Conservation (phyloP, 2,329 filamentous ascomycete species). For the Hypoxylon sp. region DNA sequence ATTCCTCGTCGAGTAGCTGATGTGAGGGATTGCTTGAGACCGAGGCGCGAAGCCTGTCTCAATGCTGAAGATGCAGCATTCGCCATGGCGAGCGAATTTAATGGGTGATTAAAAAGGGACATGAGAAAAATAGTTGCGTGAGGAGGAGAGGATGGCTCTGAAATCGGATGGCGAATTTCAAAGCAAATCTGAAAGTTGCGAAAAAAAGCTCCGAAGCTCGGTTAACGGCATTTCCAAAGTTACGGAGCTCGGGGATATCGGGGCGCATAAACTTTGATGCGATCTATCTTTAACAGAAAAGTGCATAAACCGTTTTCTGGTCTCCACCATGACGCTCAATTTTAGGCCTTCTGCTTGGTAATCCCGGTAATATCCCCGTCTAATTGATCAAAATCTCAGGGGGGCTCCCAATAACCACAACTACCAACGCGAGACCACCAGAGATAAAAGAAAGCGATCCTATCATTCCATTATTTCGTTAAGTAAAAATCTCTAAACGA, state of each 20-base stretch:
- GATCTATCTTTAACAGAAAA: too few relatives aligned
- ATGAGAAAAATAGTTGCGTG: constrained; percentile 26
- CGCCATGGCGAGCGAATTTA: constrained; percentile 59
- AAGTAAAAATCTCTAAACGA: too few relatives aligned
- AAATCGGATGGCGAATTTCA: constrained; percentile 30
- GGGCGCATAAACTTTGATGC: constrained; percentile 30
- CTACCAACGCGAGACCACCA: too few relatives aligned
- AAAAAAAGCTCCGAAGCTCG: constrained; percentile 35
- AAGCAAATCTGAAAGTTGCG: constrained; percentile 22
- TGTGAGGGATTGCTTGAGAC: constrained; percentile 53
- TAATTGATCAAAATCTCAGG: too few relatives aligned
- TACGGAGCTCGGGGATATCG: constrained; percentile 35
- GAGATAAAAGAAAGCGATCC: too few relatives aligned
- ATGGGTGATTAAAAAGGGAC: constrained; percentile 29
- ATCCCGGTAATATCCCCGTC: too few relatives aligned
- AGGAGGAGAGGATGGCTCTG: constrained; percentile 28
- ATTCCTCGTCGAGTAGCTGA: constrained; percentile 48
- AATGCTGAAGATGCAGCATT: constrained; percentile 72
- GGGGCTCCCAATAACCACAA: too few relatives aligned
- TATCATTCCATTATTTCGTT: too few relatives aligned
- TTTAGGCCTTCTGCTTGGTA: constrained; percentile 20
- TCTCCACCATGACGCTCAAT: constrained; percentile 13
- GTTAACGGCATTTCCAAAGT: constrained; percentile 18
- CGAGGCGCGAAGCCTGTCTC: constrained; percentile 76
- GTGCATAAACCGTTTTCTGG: background rate